Conservation (phyloP, 75 land plant genomes). For the Cupressus sempervirens region DNA sequence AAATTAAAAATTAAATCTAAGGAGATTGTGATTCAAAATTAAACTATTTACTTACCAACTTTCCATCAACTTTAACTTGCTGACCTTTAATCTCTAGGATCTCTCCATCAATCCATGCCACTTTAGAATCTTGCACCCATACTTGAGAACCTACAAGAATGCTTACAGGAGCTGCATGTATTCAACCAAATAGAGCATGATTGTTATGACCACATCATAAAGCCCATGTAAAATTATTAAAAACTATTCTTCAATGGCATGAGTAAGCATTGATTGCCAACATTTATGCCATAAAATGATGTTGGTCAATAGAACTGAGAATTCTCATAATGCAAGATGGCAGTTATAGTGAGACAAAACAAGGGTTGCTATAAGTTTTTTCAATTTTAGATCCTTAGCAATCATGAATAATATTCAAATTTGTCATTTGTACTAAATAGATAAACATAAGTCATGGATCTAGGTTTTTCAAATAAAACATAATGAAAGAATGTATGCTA, state of each 20-base stretch:
- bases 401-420: background rate
- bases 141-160: conserved; percentile 77
- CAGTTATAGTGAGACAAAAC: too few relatives aligned
- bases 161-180: conserved; percentile 63
- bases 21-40: background rate
- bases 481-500: background rate
- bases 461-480: background rate
- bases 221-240: background rate
- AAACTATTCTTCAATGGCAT: background rate
- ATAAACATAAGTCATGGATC: background rate
- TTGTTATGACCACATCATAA: background rate
- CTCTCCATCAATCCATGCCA: conserved; percentile 94
- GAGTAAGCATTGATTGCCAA: too few relatives aligned
- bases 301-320: too few relatives aligned
- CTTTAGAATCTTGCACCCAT: conserved; percentile 88
- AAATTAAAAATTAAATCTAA: background rate
- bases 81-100: conserved; percentile 71
- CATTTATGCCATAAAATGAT: too few relatives aligned
- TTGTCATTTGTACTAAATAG: too few relatives aligned
- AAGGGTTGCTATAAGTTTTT: too few relatives aligned
- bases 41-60: conserved; percentile 43
- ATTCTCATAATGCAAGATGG: too few relatives aligned
- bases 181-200: background rate
- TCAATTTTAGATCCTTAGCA: background rate
- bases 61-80: conserved; percentile 60